Evolutionary conservation across 2,329 filamentous ascomycete species (phyloP).

Genomic region (Anisogramma anomala): DNA sequence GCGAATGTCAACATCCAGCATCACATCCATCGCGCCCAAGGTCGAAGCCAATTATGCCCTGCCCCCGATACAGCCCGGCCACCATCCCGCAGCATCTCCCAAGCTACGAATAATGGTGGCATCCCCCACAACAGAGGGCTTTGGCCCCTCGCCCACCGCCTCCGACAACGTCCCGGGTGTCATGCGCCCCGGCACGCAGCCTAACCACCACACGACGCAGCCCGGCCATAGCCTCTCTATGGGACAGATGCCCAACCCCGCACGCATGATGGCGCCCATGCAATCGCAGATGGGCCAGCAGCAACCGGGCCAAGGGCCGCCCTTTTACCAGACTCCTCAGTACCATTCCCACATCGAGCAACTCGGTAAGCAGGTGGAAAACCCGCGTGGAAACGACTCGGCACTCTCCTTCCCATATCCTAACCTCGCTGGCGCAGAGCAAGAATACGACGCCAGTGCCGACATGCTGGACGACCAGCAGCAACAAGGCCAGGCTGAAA

Average conservation of each 20-base stretch:
- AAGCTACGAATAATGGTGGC: conserved; percentile 72
- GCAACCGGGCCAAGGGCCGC: conserved; percentile 30
- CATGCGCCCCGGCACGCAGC: conserved; percentile 34
- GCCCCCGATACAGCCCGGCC: conserved; percentile 30
- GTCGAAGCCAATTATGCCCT: conserved; percentile 43
- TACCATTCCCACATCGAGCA: conserved; percentile 94
- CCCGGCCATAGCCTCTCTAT: conserved; percentile 21
- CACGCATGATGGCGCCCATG: conserved; percentile 23
- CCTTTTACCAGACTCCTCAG: conserved; percentile 67
- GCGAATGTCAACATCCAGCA: conserved; percentile 59
- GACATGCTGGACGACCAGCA: conserved; percentile 76
- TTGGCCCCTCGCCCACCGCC: conserved; percentile 28
- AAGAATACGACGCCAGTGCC: conserved; percentile 87
- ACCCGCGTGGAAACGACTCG: neutral
- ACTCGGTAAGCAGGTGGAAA: conserved; percentile 63
- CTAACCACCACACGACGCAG: conserved; percentile 30
- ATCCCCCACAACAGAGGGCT: conserved; percentile 46
- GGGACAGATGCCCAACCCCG: conserved; percentile 22
- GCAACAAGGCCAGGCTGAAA: conserved; percentile 47
- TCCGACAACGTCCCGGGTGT: conserved; percentile 33
- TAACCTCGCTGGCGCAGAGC: conserved; percentile 50
- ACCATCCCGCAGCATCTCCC: conserved; percentile 50
- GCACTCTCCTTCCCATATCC: neutral
- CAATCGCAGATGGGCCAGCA: conserved; percentile 9
- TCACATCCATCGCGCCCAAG: conserved; percentile 72